A percentile compares a stretch with the other conserved stretches of the same genome.
phyloP scores from a whole-genome alignment of 768 basidiomycete genomes.

The Trametes cingulata region DNA sequence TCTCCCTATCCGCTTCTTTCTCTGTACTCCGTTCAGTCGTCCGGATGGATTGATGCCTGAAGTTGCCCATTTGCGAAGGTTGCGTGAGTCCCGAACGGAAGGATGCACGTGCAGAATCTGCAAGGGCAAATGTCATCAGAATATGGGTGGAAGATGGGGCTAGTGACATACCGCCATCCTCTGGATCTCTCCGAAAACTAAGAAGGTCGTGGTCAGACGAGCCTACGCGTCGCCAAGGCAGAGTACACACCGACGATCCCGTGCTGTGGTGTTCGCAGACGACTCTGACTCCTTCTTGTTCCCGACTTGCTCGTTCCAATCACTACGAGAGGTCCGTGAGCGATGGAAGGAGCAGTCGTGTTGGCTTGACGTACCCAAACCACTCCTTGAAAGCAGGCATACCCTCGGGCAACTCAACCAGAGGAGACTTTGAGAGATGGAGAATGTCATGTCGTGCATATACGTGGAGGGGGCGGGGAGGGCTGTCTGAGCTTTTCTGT shows the following conservation, averaged over 20 bases:
- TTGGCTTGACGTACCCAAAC: conserved; percentile 69
- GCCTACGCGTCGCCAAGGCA: not conserved
- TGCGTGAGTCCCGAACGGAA: conserved; percentile 76
- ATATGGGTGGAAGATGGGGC: not conserved
- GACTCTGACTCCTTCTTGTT: conserved; percentile 70
- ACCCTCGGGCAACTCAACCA: conserved; percentile 66
- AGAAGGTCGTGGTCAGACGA: conserved; percentile 18
- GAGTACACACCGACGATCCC: conserved; percentile 63
- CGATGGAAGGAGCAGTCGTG: not conserved
- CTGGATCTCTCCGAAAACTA: conserved; percentile 76
- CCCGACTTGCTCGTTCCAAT: conserved; percentile 61
- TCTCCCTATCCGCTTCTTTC: conserved; percentile 44
- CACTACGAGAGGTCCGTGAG: conserved; percentile 31
- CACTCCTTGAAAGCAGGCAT: conserved; percentile 86
- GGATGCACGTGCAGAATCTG: conserved; percentile 59
- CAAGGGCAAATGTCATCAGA: conserved; percentile 31
- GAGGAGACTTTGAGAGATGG: conserved; percentile 67
- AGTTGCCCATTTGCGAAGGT: conserved; percentile 91
- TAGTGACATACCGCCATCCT: conserved; percentile 61
- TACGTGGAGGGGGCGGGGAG: conserved; percentile 52
- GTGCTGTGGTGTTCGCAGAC: conserved; percentile 49
- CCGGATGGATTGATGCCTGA: conserved; percentile 84
- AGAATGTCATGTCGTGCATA: conserved; percentile 75
- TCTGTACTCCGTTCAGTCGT: conserved; percentile 54
- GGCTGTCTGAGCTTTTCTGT: conserved; percentile 33